Conservation (phyloP, 306 rosid genomes). For the Dalbergia oliveri region DNA sequence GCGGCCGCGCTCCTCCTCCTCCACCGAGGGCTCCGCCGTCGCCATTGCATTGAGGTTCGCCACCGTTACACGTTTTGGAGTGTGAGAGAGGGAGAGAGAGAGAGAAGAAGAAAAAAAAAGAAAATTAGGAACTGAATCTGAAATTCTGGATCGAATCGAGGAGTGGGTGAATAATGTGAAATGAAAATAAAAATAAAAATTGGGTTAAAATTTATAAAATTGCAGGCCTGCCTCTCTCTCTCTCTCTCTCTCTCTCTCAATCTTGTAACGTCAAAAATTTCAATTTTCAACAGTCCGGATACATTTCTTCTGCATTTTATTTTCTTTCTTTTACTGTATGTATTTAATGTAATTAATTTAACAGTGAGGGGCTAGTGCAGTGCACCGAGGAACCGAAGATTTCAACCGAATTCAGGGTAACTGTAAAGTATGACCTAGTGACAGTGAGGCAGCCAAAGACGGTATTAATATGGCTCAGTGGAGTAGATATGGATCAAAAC, state of each 20-base stretch:
- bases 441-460: background rate
- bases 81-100: background rate
- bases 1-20: background rate
- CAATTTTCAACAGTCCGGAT: no score
- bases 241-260: no score
- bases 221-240: background rate
- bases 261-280: no score
- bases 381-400: background rate
- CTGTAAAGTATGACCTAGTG: background rate
- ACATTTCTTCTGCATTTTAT: no score
- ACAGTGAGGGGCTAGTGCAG: no score
- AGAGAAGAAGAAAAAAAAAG: background rate
- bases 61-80: conserved; percentile 16
- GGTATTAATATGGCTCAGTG: background rate
- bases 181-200: background rate
- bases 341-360: no score
- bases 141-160: background rate
- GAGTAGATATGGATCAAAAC: background rate
- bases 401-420: no score
- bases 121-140: background rate
- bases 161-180: background rate
- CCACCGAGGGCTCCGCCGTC: conserved; percentile 48
- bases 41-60: conserved; percentile 58
- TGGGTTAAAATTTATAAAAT: background rate
- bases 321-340: no score